These are phyloP conservation scores for Elsinoe fawcettii DNA, from an alignment of 2,329 filamentous ascomycete species.

Conservation along the genomic window DNA sequence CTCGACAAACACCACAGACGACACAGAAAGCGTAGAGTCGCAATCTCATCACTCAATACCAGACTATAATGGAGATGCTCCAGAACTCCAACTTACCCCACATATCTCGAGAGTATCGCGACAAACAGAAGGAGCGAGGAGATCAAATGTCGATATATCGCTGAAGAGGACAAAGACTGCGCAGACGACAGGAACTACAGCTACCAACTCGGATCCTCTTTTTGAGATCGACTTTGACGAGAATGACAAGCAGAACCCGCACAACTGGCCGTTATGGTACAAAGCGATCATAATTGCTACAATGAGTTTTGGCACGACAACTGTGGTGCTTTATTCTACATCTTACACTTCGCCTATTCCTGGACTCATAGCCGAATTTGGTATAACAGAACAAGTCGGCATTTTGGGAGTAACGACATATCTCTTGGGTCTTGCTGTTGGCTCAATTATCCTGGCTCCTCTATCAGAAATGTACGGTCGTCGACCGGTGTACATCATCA, in stretches of 20 bases:
- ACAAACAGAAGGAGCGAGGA: constrained; percentile 1
- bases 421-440: constrained; percentile 63
- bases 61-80: constrained; percentile 21
- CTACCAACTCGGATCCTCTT: constrained; percentile 41
- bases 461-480: constrained; percentile 64
- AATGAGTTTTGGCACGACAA: constrained; percentile 51
- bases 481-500: constrained; percentile 58
- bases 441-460: constrained; percentile 66
- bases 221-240: constrained; percentile 69
- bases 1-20: constrained; percentile 8
- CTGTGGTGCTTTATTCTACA: constrained; percentile 62
- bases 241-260: constrained; percentile 56
- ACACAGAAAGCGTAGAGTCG: constrained; percentile 5
- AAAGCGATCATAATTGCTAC: constrained; percentile 48
- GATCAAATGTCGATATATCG: constrained; percentile 13
- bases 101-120: constrained; percentile 22
- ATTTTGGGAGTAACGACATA: constrained; percentile 75
- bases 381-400: constrained; percentile 52
- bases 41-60: constrained; percentile 2
- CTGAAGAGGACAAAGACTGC: constrained; percentile 14
- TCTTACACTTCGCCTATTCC: constrained; percentile 67
- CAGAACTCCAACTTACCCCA: constrained; percentile 21
- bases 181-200: constrained; percentile 10
- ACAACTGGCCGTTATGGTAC: constrained; percentile 58
- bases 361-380: constrained; percentile 61